Conservation (phyloP, 2,329 filamentous ascomycete genomes). For the Penicillium corylophilum region DNA sequence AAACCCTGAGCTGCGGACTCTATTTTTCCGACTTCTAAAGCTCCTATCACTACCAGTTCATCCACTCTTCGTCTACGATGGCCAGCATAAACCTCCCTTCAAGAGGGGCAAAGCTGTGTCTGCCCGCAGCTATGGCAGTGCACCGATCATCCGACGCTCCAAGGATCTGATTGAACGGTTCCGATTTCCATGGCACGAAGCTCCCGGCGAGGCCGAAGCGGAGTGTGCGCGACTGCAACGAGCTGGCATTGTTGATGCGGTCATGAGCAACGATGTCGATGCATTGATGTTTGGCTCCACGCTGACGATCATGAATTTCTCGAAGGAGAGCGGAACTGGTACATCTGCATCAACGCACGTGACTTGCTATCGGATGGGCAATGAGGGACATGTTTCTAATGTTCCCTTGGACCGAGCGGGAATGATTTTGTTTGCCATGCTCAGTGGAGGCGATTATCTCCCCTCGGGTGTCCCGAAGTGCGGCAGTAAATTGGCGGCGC, state of each 20-base stretch:
- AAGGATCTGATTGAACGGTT: slow-evolving; percentile 84
- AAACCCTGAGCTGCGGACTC: slow-evolving; percentile 84
- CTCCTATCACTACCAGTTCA: slow-evolving; percentile 76
- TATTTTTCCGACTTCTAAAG: slow-evolving; percentile 86
- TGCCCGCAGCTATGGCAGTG: slow-evolving; percentile 57
- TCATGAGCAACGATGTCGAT: slow-evolving; percentile 94
- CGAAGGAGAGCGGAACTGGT: slow-evolving; percentile 67
- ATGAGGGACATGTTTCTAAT: slow-evolving; percentile 24
- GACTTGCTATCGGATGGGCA: slow-evolving; percentile 66
- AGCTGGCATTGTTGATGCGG: slow-evolving; percentile 82
- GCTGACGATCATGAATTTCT: slow-evolving; percentile 77
- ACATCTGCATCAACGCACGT: slow-evolving; percentile 73
- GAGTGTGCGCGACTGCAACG: slow-evolving; percentile 87
- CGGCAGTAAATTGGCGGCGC: slow-evolving; percentile 82
- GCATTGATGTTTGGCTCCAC: slow-evolving; percentile 95
- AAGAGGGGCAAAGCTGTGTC: slow-evolving; percentile 76
- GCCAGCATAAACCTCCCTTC: slow-evolving; percentile 77
- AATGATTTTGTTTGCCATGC: slow-evolving; percentile 89
- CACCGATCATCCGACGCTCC: slow-evolving; percentile 67
- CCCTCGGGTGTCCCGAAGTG: slow-evolving; percentile 85
- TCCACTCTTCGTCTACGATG: slow-evolving; percentile 88
- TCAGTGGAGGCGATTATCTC: slow-evolving; percentile 94
- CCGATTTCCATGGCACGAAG: slow-evolving; percentile 78
- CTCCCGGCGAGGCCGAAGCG: slow-evolving; percentile 92
- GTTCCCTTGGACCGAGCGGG: slow-evolving; percentile 70